phyloP scores from a whole-genome alignment of 768 basidiomycete species.

The Russula emetica region DNA sequence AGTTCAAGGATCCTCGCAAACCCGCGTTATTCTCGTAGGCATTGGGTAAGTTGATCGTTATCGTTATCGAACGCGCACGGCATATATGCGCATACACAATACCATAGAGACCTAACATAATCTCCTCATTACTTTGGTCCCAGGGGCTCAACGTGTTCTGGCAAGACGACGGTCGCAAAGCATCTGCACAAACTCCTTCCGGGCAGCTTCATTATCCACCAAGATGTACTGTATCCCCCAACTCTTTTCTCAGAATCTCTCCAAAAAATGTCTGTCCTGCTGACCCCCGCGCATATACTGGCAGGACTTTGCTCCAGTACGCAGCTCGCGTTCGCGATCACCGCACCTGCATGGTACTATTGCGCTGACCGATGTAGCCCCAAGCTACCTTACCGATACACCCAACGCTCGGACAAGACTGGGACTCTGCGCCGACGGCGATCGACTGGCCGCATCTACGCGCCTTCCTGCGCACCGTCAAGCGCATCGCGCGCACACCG shows the following conservation, averaged over 20 bases:
- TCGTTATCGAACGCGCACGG: not conserved
- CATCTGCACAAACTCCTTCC: conserved; percentile 73
- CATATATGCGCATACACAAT: not conserved
- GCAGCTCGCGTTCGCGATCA: conserved; percentile 29
- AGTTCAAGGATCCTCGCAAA: conserved; percentile 30
- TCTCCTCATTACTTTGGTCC: not conserved
- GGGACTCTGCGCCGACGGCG: conserved; percentile 86
- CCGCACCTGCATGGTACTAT: too few relatives aligned
- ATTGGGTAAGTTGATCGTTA: conserved; percentile 33
- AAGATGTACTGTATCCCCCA: conserved; percentile 56
- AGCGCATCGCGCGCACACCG: conserved; percentile 64
- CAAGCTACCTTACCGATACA: conserved; percentile 73
- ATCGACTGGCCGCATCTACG: conserved; percentile 80
- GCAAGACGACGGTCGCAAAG: conserved; percentile 94
- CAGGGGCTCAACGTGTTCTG: conserved; percentile 90
- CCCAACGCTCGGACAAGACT: conserved; percentile 82
- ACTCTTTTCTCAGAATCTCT: not conserved
- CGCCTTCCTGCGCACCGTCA: conserved; percentile 56
- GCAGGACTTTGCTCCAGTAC: conserved; percentile 88
- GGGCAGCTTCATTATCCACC: conserved; percentile 79
- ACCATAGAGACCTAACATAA: not conserved
- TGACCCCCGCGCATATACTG: not conserved
- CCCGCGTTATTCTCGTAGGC: conserved; percentile 45
- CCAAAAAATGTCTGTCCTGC: not conserved
- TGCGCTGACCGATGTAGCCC: conserved; percentile 44